A percentile compares a stretch with the other conserved stretches of the same genome.
Conservation (phyloP, 208 protist species). For the Leishmania tropica region DNA sequence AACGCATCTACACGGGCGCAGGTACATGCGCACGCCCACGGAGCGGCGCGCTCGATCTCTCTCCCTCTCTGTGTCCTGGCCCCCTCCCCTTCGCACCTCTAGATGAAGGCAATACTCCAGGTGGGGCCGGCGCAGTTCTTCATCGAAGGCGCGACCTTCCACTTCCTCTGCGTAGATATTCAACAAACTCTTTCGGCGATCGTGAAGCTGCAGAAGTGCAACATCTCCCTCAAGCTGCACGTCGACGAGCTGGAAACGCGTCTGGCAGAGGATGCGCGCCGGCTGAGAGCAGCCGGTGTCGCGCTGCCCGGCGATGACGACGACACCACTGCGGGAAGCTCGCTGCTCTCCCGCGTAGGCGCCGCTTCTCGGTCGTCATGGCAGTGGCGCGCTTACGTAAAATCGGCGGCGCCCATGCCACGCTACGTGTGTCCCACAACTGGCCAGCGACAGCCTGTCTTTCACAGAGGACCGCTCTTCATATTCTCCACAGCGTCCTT, state of each 20-base stretch:
- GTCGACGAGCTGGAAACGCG: constrained; percentile 22
- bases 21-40: constrained; percentile 2
- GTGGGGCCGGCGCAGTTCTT: constrained; percentile 43
- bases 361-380: neutral
- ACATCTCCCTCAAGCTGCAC: constrained; percentile 30
- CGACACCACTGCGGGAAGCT: neutral
- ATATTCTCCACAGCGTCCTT: constrained; percentile 44
- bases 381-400: neutral
- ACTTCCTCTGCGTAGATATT: constrained; percentile 40
- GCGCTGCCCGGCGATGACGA: constrained; percentile 2
- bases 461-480: constrained; percentile 15
- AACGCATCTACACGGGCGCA: constrained; percentile 11
- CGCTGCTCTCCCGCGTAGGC: neutral
- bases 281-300: neutral
- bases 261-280: constrained; percentile 22
- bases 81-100: neutral
- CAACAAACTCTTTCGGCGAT: constrained; percentile 27
- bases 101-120: constrained; percentile 45
- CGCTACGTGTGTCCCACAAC: neutral
- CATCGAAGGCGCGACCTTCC: constrained; percentile 40
- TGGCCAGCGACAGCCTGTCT: neutral
- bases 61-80: neutral
- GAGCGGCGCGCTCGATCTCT: neutral
- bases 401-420: neutral
- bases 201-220: constrained; percentile 15